phyloP scores from a whole-genome alignment of 2,329 filamentous ascomycete species.

The Didymella keratinophila region DNA sequence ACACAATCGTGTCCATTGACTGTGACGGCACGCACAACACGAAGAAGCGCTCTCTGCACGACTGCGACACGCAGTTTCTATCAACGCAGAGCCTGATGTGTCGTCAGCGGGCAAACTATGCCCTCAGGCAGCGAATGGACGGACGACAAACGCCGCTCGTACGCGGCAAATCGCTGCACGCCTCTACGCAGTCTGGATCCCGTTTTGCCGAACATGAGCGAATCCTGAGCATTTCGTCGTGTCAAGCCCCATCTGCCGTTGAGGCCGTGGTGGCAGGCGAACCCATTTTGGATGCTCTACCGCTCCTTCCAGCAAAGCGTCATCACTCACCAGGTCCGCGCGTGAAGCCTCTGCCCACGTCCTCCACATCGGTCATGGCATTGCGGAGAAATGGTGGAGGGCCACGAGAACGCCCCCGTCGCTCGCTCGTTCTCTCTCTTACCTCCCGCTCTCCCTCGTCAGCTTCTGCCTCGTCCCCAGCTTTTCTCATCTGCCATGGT shows the following conservation, averaged over 20 bases:
- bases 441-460: slow-evolving; percentile 11
- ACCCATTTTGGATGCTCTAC: slow-evolving; percentile 25
- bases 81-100: not conserved
- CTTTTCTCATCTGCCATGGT: slow-evolving; percentile 30
- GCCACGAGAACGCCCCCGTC: slow-evolving; percentile 28
- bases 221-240: slow-evolving; percentile 21
- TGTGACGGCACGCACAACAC: slow-evolving; percentile 2
- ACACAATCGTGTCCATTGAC: not conserved
- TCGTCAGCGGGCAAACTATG: slow-evolving; percentile 5
- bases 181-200: slow-evolving; percentile 19
- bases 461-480: slow-evolving; percentile 2
- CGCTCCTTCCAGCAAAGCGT: slow-evolving; percentile 25
- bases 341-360: slow-evolving; percentile 30
- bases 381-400: slow-evolving; percentile 43
- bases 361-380: slow-evolving; percentile 38
- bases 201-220: slow-evolving; percentile 20
- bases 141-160: slow-evolving; percentile 11
- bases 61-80: not conserved
- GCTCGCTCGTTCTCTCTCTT: slow-evolving; percentile 21
- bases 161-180: slow-evolving; percentile 16
- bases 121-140: slow-evolving; percentile 1
- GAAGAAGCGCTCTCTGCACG: slow-evolving; percentile 1
- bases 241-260: slow-evolving; percentile 21
- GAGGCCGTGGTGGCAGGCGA: slow-evolving; percentile 23
- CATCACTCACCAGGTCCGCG: slow-evolving; percentile 25